A percentile compares a stretch with the other conserved stretches of the same genome.
phyloP scores from a whole-genome alignment of 768 basidiomycete species.

The Galerina marginata region DNA sequence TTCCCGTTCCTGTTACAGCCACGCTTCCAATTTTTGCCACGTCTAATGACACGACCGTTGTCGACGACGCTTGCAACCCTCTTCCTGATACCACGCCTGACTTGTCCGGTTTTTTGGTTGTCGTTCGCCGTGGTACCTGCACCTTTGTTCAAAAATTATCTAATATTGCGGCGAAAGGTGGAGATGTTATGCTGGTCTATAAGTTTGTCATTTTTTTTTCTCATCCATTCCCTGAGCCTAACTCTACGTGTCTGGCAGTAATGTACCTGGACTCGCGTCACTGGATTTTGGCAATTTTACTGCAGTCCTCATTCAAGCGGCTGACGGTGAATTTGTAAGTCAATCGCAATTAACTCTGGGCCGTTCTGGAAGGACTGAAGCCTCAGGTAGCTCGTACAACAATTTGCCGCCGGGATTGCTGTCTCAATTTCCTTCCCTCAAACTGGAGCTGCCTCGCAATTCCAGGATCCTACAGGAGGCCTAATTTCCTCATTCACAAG shows the following conservation, averaged over 20 bases:
- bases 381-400: slow-evolving; percentile 48
- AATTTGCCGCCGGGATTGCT: slow-evolving; percentile 49
- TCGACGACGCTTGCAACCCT: slow-evolving; percentile 63
- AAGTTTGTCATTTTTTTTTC: slow-evolving; percentile 46
- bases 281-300: slow-evolving; percentile 53
- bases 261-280: slow-evolving; percentile 49
- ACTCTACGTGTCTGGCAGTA: slow-evolving; percentile 34
- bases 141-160: slow-evolving; percentile 57
- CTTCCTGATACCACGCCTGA: slow-evolving; percentile 59
- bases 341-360: background rate
- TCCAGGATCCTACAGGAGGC: slow-evolving; percentile 59
- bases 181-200: slow-evolving; percentile 53
- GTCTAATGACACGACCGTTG: slow-evolving; percentile 56
- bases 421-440: slow-evolving; percentile 56
- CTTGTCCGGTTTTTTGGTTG: slow-evolving; percentile 54
- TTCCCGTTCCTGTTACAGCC: slow-evolving; percentile 51
- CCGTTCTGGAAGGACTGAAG: slow-evolving; percentile 4
- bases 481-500: slow-evolving; percentile 60
- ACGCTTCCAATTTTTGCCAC: slow-evolving; percentile 61
- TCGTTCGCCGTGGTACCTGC: slow-evolving; percentile 67
- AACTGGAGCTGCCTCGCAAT: slow-evolving; percentile 44
- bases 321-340: slow-evolving; percentile 60
- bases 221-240: background rate
- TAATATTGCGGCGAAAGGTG: slow-evolving; percentile 63
- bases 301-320: slow-evolving; percentile 56